phyloP scores from a whole-genome alignment of 2,329 filamentous ascomycete species.

The Hymenoscyphus occultus region DNA sequence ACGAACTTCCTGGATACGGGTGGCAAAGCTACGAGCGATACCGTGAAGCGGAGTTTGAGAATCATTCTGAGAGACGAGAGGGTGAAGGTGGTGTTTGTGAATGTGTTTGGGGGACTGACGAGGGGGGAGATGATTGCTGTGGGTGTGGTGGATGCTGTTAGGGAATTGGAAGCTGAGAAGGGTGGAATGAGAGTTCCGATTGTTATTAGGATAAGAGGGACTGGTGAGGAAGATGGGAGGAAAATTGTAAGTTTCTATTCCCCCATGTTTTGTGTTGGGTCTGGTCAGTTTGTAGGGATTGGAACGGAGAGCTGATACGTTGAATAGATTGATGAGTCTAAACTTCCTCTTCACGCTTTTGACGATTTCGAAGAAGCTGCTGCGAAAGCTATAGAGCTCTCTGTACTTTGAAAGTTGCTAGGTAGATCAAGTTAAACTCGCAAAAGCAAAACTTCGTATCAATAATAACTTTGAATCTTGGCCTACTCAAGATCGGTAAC shows the following conservation, averaged over 20 bases:
- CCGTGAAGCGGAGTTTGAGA: constrained; percentile 73
- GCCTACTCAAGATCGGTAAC: no score
- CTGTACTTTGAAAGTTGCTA: constrained; percentile 24
- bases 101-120: constrained; percentile 61
- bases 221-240: constrained; percentile 69
- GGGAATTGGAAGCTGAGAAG: constrained; percentile 51
- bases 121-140: constrained; percentile 79
- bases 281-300: no score
- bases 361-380: constrained; percentile 74
- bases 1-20: constrained; percentile 90
- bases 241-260: constrained; percentile 48
- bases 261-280: background rate
- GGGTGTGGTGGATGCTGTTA: constrained; percentile 70
- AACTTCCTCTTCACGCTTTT: constrained; percentile 65
- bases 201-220: constrained; percentile 73
- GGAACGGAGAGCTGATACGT: background rate
- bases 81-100: constrained; percentile 70
- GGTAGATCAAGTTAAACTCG: background rate
- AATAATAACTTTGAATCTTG: no score
- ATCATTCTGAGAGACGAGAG: constrained; percentile 68
- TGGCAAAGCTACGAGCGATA: constrained; percentile 80
- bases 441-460: no score
- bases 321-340: constrained; percentile 59
- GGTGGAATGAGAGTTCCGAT: constrained; percentile 60
- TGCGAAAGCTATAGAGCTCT: constrained; percentile 60